Evolutionary conservation across 2,329 filamentous ascomycete species (phyloP), one percentile per base, ranked within the genome.

Genomic region (Venturia asperata): DNA sequence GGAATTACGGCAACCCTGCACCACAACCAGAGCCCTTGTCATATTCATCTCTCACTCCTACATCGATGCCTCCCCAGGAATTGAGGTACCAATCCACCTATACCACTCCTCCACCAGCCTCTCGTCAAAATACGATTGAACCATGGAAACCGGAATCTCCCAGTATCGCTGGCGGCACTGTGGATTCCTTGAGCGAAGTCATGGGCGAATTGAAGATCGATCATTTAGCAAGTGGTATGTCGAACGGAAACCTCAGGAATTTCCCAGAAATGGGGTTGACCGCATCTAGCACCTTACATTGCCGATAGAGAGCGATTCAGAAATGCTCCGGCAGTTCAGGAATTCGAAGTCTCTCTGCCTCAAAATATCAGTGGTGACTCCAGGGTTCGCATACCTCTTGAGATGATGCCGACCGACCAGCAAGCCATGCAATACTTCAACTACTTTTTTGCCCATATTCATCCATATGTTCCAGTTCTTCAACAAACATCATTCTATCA

Each of bases 381-480:
- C 27, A 92, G 89, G 66, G 88, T 96, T 66, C 86, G 91, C 43
- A 96, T 97, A 67, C 94, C 93, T 0, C 90, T 89, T 0, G 92
- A 95, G 71, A 83, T 97, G 71, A 96, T 97, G 92, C 93, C 93
- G 0, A 84, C 88, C 39, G 91, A 97, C 41, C 87, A 91, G 56
- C 90, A 90, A 43, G 87, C 88, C 5, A 79, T 92, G 72, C 84
- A 89, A 43, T 96, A 94, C 73, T 96, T 97, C 73, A 87, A 94
- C 47, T 88, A 96, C 55, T 97, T 91, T 74, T 97, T 97, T 75
- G 80, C 83, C 42, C 87, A 97, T 70, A 89, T 97, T 41, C 94
- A 97, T 72, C 92, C 92, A 0, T 97, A 96, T 70, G 87, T 95
- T 1, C 93, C 93, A 0, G 91, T 97, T 3, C 79, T 97, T 64